Evolutionary conservation across 257 asterid species (phyloP).

Genomic region (Penstemon barbatus): DNA sequence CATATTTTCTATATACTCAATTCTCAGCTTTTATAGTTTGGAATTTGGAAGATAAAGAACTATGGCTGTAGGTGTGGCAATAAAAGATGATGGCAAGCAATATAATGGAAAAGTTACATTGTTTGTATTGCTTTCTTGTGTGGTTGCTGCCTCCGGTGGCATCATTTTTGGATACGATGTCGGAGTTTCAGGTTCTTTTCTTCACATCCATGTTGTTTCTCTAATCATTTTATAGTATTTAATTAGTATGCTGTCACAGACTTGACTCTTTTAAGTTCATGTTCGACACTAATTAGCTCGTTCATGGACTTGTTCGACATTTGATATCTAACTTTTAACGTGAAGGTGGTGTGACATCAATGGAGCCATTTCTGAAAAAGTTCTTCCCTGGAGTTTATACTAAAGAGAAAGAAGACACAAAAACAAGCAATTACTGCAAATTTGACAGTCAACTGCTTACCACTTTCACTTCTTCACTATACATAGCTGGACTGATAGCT

Average conservation of each 20-base stretch:
- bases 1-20: no score
- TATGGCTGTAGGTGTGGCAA: constrained; percentile 32
- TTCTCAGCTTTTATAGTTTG: no score
- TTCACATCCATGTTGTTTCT: neutral
- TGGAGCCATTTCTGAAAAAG: constrained; percentile 49
- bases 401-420: constrained; percentile 33
- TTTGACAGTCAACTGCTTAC: constrained; percentile 53
- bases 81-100: constrained; percentile 25
- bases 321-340: no score
- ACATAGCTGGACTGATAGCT: constrained; percentile 54
- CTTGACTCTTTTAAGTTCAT: no score
- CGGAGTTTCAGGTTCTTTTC: constrained; percentile 46
- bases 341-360: constrained; percentile 61
- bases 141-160: constrained; percentile 55
- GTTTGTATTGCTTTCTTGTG: constrained; percentile 46
- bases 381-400: constrained; percentile 46
- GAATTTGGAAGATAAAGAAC: no score
- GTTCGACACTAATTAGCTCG: no score
- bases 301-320: no score
- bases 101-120: constrained; percentile 41
- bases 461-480: constrained; percentile 52
- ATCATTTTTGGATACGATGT: constrained; percentile 47
- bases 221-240: neutral
- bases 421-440: constrained; percentile 49
- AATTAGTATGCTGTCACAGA: no score